Base-by-base conservation (phyloP, 306 rosid species). In the Inga laurina region DNA sequence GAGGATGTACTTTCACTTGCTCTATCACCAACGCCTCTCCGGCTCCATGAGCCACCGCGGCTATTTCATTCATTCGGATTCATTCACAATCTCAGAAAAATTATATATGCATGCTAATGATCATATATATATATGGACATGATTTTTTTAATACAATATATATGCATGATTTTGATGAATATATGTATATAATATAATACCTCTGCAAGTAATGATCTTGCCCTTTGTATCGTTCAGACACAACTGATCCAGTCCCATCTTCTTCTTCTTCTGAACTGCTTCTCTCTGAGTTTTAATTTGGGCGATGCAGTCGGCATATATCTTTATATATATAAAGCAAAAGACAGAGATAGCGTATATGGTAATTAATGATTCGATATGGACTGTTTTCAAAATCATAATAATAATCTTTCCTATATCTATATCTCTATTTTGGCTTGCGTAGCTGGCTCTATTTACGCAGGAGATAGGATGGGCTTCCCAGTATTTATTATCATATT, bases 31-130 rank as follows among this genome's bases (percentile, higher is more conserved):
- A 86, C 2, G 97, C 89, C 71, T 93, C 85, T 71, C 92, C 91
- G 0, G 97, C 93, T 10, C 94, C 94, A 87, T 90, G 64, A 5
- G 85, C 95, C 32, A 95, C 93, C 0, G 98, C 98, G 4, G 97
- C 98, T 95, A 52, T 0, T 15, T 52, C 19, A 18, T 52, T 32
- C 35, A 71, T 44, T 21, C 3, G 18, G 5, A 57, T 34, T 39
- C 41, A 56, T 52, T 21, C 15, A 64, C 7, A 71, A 71, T 39
- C 32, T 59, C 8, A 39, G 41, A 39, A 39, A 39, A 39, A 39
- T 39, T 6, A 5, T 39, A 39, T 6, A 39, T 6, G 34, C 34
- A 32, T 32, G 34, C 34, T 32, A 32, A 32, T 32, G 3, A 32
- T 32, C 34, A 32, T 32, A 32, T 2, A 32, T 2, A 32, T 2